Evolutionary conservation across 2,329 filamentous ascomycete species (phyloP).

Genomic region (Myriosclerotinia scirpicola): DNA sequence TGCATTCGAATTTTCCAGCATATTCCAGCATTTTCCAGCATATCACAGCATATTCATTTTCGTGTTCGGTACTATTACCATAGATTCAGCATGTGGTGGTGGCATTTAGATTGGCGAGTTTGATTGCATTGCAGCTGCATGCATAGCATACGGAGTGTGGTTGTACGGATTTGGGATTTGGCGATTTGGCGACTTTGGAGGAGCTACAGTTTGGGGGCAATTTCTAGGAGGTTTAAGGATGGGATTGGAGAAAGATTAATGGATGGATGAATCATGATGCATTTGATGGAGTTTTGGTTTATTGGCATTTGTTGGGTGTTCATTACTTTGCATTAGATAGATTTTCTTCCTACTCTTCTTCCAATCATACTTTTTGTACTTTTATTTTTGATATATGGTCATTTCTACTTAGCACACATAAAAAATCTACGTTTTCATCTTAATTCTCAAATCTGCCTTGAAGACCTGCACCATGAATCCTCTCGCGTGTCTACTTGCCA

Average conservation of each 20-base stretch:
- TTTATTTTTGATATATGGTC: not conserved
- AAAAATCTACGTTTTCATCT: not conserved
- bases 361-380: not conserved
- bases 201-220: not conserved
- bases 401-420: not conserved
- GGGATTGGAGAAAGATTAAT: not conserved
- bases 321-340: conserved; percentile 3
- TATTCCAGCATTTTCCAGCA: not conserved
- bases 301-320: not conserved
- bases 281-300: conserved; percentile 3
- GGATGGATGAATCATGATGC: conserved; percentile 1
- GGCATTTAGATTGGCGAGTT: conserved; percentile 6
- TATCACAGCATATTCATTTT: not conserved
- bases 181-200: not conserved
- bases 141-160: not conserved
- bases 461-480: not conserved
- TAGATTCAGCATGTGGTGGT: not conserved
- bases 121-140: not conserved
- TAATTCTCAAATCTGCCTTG: not conserved
- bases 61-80: not conserved
- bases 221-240: not conserved
- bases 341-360: not conserved
- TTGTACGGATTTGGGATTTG: not conserved
- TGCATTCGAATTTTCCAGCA: no score
- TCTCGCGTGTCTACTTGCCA: conserved; percentile 32